A percentile compares a stretch with the other conserved stretches of the same genome.
Evolutionary conservation across 306 rosid genomes (phyloP).

Genomic region (Gillenia trifoliata): DNA sequence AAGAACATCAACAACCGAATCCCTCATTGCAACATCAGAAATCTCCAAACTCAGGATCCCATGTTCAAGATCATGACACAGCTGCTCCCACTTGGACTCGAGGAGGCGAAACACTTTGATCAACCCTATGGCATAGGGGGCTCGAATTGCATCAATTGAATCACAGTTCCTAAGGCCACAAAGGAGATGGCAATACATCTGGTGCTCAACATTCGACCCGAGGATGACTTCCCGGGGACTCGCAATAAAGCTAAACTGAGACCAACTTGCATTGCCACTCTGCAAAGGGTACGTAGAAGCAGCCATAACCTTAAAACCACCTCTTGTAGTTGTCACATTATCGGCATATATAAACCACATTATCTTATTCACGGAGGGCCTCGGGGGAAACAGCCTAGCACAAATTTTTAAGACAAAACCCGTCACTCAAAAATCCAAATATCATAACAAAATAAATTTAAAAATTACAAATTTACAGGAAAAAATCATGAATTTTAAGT

Average conservation of each 20-base stretch:
- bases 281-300: slow-evolving; percentile 59
- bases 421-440: not conserved
- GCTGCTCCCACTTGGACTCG: slow-evolving; percentile 55
- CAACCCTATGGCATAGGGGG: slow-evolving; percentile 57
- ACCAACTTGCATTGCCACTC: slow-evolving; percentile 33
- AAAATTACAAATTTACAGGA: too few species aligned
- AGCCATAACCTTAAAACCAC: slow-evolving; percentile 65
- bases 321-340: slow-evolving; percentile 41
- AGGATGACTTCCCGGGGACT: slow-evolving; percentile 57
- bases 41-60: slow-evolving; percentile 45
- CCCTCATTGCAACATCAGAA: slow-evolving; percentile 40
- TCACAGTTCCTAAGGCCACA: slow-evolving; percentile 49
- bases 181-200: slow-evolving; percentile 66
- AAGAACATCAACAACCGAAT: slow-evolving; percentile 37
- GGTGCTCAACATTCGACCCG: slow-evolving; percentile 55
- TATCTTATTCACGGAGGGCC: slow-evolving; percentile 39
- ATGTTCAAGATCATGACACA: slow-evolving; percentile 45
- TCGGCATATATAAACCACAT: slow-evolving; percentile 54
- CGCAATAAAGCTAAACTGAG: slow-evolving; percentile 30
- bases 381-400: slow-evolving; percentile 51
- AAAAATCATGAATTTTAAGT: too few species aligned
- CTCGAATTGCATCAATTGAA: slow-evolving; percentile 37
- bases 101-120: slow-evolving; percentile 32
- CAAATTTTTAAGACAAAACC: not conserved
- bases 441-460: too few species aligned